phyloP scores from a whole-genome alignment of 306 rosid genomes.

The Urtica urens region DNA sequence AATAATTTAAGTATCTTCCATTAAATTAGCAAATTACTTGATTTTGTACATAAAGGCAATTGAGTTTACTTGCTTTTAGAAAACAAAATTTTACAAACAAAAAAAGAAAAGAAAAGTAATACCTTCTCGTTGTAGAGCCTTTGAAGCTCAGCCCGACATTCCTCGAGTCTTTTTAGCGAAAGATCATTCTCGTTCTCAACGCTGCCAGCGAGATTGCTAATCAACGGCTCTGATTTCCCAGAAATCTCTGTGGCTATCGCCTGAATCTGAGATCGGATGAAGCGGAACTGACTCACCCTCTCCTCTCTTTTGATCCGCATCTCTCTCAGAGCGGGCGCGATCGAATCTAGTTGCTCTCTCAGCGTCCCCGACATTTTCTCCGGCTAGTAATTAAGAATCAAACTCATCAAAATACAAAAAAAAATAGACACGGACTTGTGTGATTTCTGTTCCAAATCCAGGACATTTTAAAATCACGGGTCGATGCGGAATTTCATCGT shows the following conservation, averaged over 20 bases:
- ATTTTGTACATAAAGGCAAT: too few relatives aligned
- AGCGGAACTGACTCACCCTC: constrained; percentile 64
- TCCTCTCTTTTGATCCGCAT: constrained; percentile 82
- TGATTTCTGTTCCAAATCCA: too few relatives aligned
- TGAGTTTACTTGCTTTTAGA: too few relatives aligned
- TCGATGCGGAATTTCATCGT: too few relatives aligned
- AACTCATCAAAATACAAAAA: too few relatives aligned
- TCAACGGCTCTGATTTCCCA: constrained; percentile 44
- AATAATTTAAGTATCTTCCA: too few relatives aligned
- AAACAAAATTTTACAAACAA: too few relatives aligned
- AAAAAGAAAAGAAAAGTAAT: background rate
- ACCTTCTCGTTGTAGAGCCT: constrained; percentile 78
- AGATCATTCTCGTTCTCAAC: constrained; percentile 74
- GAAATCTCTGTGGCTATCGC: constrained; percentile 76
- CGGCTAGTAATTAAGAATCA: constrained; percentile 51
- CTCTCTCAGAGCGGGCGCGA: constrained; percentile 74
- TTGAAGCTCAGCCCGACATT: constrained; percentile 64
- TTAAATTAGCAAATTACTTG: too few relatives aligned
- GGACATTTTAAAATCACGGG: too few relatives aligned
- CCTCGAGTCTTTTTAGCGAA: constrained; percentile 76
- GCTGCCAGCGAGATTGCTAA: too few relatives aligned
- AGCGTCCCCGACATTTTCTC: constrained; percentile 77
- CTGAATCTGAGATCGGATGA: constrained; percentile 64
- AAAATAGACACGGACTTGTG: too few relatives aligned
- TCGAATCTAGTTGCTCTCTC: constrained; percentile 88